Evolutionary conservation across 257 asterid species (phyloP).

Genomic region (Galeopsis tetrahit): DNA sequence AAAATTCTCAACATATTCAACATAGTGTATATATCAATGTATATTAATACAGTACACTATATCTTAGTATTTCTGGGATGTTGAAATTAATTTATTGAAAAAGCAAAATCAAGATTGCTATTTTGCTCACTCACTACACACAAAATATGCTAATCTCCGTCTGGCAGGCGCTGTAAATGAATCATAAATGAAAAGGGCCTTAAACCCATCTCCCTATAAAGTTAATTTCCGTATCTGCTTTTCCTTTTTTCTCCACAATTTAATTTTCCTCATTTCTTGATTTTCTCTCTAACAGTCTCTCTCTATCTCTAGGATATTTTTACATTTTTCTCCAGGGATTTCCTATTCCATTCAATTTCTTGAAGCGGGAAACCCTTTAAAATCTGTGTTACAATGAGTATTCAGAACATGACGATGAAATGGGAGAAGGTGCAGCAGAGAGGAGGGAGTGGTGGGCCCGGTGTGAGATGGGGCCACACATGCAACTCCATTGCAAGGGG

Average conservation of each 20-base stretch:
- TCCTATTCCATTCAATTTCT: conserved; percentile 23
- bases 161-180: conserved; percentile 37
- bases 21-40: too few species aligned
- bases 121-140: background rate
- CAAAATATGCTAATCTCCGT: background rate
- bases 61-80: too few species aligned
- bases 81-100: background rate
- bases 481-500: conserved; percentile 92
- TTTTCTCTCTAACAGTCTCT: background rate
- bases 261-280: background rate
- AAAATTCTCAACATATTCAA: too few species aligned
- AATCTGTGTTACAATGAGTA: conserved; percentile 27
- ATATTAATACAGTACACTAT: too few species aligned
- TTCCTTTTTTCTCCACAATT: background rate
- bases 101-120: background rate
- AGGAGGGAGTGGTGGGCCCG: conserved; percentile 70
- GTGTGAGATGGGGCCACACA: conserved; percentile 99
- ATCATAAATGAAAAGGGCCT: conserved; percentile 37
- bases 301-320: background rate
- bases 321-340: conserved; percentile 16
- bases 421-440: conserved; percentile 80
- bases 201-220: conserved; percentile 49
- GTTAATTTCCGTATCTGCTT: conserved; percentile 25
- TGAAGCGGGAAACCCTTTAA: conserved; percentile 19
- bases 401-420: conserved; percentile 57